Evolutionary conservation across 2,329 filamentous ascomycete genomes (phyloP), one percentile per base, ranked within the genome.

Genomic region (Ceratocystis destructans): DNA sequence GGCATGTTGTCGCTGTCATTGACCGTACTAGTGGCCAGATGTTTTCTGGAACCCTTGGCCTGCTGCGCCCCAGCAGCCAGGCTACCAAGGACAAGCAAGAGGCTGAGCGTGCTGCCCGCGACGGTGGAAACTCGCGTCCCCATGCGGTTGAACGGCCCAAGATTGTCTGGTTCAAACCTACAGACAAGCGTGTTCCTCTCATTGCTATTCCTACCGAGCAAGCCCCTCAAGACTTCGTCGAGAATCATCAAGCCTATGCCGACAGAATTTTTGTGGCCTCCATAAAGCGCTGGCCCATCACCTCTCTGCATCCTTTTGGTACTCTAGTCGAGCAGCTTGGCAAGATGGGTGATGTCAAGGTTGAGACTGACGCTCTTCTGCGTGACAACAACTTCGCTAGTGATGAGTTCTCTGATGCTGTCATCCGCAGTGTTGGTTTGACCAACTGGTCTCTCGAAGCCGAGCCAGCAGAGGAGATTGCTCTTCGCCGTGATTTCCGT

Each of bases 161-260:
- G 85, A 99, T 99, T 77, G 94, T 99, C 53, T 99, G 94, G 94
- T 99, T 99, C 80, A 99, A 99, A 81, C 94, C 94, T 67, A 99
- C 94, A 0, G 94, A 99, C 78, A 97, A 99, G 83, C 90, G 94
- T 73, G 94, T 99, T 61, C 94, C 94, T 62, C 81, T 99, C 70
- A 99, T 99, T 76, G 94, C 94, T 65, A 99, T 99, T 70, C 94
- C 94, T 1, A 99, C 94, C 2, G 94, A 99, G 76, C 94, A 99
- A 77, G 94, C 94, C 7, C 94, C 94, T 22, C 88, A 91, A 45
- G 94, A 97, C 77, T 99, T 99, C 72, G 94, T 99, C 33, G 94
- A 99, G 79, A 96, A 94, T 77, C 94, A 99, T 75, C 90, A 96
- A 75, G 90, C 96, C 37, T 99, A 97, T 72, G 91, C 93, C 67